Evolutionary conservation across 768 basidiomycete genomes (phyloP).

Genomic region (Mycena floridula): DNA sequence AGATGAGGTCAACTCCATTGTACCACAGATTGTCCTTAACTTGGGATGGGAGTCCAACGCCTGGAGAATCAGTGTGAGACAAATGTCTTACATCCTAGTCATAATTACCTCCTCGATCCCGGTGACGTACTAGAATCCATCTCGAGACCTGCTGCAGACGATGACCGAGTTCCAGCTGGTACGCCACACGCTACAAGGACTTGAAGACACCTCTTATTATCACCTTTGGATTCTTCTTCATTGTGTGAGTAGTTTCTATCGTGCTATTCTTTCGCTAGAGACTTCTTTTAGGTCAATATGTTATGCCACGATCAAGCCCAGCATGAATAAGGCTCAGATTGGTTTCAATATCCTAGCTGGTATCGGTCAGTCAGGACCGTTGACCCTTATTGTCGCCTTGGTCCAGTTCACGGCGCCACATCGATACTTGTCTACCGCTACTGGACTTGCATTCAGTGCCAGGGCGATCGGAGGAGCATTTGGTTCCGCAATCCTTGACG

Average conservation of each 20-base stretch:
- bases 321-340: slow-evolving; percentile 13
- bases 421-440: slow-evolving; percentile 14
- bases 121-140: too few relatives aligned
- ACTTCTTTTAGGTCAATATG: slow-evolving; percentile 9
- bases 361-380: slow-evolving; percentile 13
- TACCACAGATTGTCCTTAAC: background rate
- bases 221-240: slow-evolving; percentile 13
- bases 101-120: background rate
- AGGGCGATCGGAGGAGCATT: slow-evolving; percentile 15
- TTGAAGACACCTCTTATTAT: slow-evolving; percentile 11
- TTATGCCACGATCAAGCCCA: slow-evolving; percentile 13
- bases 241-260: slow-evolving; percentile 3
- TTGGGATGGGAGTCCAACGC: background rate
- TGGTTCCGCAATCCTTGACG: slow-evolving; percentile 13
- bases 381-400: slow-evolving; percentile 13
- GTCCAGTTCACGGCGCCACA: slow-evolving; percentile 14
- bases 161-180: slow-evolving; percentile 1
- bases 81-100: background rate
- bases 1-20: background rate
- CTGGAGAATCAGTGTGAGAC: background rate
- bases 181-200: slow-evolving; percentile 14
- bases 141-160: background rate
- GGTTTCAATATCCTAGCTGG: slow-evolving; percentile 12
- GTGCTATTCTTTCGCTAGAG: background rate
- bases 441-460: slow-evolving; percentile 13